Percentiles rank a stretch among this genome's conserved stretches.
Evolutionary conservation across 2,329 filamentous ascomycete genomes (phyloP).

Genomic region (Albophoma yamanashiensis): DNA sequence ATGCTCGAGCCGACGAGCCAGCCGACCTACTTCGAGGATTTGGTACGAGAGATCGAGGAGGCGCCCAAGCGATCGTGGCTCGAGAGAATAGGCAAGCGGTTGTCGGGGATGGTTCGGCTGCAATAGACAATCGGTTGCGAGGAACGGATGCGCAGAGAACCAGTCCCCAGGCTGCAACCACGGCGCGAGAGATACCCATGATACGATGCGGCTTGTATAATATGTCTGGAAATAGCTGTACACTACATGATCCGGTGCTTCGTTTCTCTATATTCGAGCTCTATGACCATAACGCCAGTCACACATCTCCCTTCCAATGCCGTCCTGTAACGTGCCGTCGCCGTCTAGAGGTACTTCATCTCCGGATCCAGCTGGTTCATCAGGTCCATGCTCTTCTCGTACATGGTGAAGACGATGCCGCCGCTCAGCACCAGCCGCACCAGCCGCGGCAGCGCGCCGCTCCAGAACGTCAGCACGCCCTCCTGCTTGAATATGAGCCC

Average conservation of each 20-base stretch:
- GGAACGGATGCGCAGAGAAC: not conserved
- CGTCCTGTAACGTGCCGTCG: not conserved
- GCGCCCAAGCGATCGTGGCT: slow-evolving; percentile 47
- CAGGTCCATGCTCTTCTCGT: slow-evolving; percentile 91
- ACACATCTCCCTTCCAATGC: not conserved
- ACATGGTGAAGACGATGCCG: slow-evolving; percentile 97
- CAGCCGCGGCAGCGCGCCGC: slow-evolving; percentile 77
- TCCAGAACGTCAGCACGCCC: slow-evolving; percentile 86
- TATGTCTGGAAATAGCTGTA: not conserved
- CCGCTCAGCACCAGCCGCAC: slow-evolving; percentile 81
- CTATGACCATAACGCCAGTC: not conserved
- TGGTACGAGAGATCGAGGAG: slow-evolving; percentile 52
- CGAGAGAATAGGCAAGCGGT: slow-evolving; percentile 38
- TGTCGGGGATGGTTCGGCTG: slow-evolving; percentile 50
- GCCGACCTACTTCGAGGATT: slow-evolving; percentile 51
- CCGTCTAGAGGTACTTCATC: slow-evolving; percentile 61
- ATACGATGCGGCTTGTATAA: not conserved
- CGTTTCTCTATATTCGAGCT: not conserved
- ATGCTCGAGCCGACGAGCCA: slow-evolving; percentile 50
- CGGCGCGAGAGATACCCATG: not conserved
- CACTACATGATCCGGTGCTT: not conserved
- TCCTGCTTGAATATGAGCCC: slow-evolving; percentile 79
- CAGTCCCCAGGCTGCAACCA: too few relatives aligned
- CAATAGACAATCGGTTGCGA: slow-evolving; percentile 22
- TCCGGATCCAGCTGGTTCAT: slow-evolving; percentile 75